Evolutionary conservation across 768 basidiomycete species (phyloP).

Genomic region (Porphyrellus cyaneotinctus): DNA sequence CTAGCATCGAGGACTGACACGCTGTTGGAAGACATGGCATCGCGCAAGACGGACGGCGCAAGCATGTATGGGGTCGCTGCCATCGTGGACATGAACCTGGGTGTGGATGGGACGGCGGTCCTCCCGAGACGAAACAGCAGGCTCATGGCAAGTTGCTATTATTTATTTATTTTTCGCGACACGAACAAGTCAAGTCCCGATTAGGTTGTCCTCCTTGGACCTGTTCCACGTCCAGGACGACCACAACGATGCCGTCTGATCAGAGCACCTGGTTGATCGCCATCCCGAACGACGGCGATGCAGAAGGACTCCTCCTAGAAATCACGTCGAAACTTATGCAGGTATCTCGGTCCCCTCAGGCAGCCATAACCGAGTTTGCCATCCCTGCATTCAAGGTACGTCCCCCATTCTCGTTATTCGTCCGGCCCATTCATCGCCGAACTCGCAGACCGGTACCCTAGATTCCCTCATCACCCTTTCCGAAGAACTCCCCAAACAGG

Average conservation of each 20-base stretch:
- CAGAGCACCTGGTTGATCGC: conserved; percentile 92
- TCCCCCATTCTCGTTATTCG: background rate
- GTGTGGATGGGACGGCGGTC: background rate
- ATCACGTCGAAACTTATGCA: conserved; percentile 57
- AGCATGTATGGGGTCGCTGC: conserved; percentile 45
- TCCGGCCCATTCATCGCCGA: conserved; percentile 8
- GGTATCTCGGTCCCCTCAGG: conserved; percentile 47
- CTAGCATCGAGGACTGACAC: conserved; percentile 63
- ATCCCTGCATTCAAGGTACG: conserved; percentile 90
- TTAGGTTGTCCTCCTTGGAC: conserved; percentile 4
- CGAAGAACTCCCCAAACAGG: conserved; percentile 90
- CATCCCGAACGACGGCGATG: conserved; percentile 81
- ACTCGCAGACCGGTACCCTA: conserved; percentile 82
- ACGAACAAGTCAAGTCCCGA: conserved; percentile 5
- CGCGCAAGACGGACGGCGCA: conserved; percentile 46
- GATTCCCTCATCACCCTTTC: conserved; percentile 85
- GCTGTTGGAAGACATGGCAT: conserved; percentile 32
- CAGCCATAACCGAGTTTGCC: conserved; percentile 57
- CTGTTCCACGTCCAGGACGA: background rate
- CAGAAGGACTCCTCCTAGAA: conserved; percentile 69
- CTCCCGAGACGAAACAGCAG: conserved; percentile 9
- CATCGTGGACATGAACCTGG: conserved; percentile 38
- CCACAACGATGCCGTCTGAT: conserved; percentile 79
- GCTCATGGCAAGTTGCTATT: conserved; percentile 3
- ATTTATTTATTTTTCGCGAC: conserved; percentile 14